Evolutionary conservation across 2,329 filamentous ascomycete genomes (phyloP), one percentile per base, ranked within the genome.

Genomic region (Colletotrichum sp.): DNA sequence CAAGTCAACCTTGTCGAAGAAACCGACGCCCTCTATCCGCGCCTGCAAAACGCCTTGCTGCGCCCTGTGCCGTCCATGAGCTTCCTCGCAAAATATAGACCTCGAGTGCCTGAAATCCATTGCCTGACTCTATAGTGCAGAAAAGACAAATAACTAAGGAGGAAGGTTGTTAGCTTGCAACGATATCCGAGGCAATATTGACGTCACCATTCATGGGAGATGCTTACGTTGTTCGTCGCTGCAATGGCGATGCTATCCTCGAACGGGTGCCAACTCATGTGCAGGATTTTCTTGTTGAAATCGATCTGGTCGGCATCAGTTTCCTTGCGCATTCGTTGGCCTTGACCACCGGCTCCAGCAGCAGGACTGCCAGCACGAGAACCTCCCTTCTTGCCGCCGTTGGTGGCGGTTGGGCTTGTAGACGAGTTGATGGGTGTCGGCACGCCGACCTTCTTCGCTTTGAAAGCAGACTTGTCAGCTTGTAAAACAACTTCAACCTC

Each of bases 231-330:
- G 90, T 99, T 99, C 79, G 97, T 99, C 77, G 97, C 97, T 80
- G 97, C 97, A 89, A 99, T 99, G 74, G 97, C 97, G 87, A 99
- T 99, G 88, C 96, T 98, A 88, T 99, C 96, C 87, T 99, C 97
- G 82, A 98, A 98, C 65, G 97, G 97, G 92, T 99, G 97, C 97
- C 97, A 99, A 88, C 96, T 98, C 97, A 99, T 99, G 86, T 99
- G 97, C 83, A 99, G 85, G 82, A 99, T 99, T 92, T 99, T 99
- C 92, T 98, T 99, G 91, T 98, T 98, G 87, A 98, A 99, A 86
- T 99, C 97, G 86, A 98, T 98, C 88, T 98, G 96, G 85, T 99
- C 96, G 74, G 97, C 97, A 86, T 99, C 97, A 69, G 97, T 99
- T 89, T 99, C 97, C 88, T 98, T 98, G 82, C 96, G 94, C 97